Evolutionary conservation across 1,284 basidiomycete species (phyloP), one percentile per base, ranked within the genome.

Genomic region (Schizopora paradoxa): DNA sequence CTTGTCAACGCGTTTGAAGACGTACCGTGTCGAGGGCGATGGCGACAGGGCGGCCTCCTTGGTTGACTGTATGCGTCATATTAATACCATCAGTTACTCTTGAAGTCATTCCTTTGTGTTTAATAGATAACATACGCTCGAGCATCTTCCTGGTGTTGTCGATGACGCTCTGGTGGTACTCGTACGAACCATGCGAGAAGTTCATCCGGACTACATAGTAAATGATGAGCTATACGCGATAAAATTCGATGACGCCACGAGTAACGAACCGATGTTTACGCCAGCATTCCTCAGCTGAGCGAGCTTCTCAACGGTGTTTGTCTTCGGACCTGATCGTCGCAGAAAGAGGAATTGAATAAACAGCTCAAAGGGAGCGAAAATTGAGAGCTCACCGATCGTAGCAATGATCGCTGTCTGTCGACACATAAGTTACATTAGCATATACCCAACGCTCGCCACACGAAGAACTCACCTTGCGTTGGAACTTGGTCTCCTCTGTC

Each of bases 101-200:
- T n/a, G n/a, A n/a, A n/a, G n/a, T n/a, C n/a, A n/a, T n/a, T n/a
- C n/a, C n/a, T n/a, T n/a, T n/a, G n/a, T n/a, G n/a, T n/a, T n/a
- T n/a, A n/a, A n/a, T n/a, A 52, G 41, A 19, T 22, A 45, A 37
- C 34, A 41, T 3, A 90, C 88, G 67, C 39, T 78, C 79, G 49
- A 90, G 76, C 71, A 89, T 85, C 61, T 82, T 83, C 58, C 92
- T 80, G 41, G 91, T 88, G 74, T 97, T 96, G 73, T 97, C 91
- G 62, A 98, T 91, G 55, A 97, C 93, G 55, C 88, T 92, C 72
- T 97, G 91, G 70, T 98, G 94, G 67, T 94, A 96, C 60, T 92
- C 91, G 67, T 98, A 94, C 47, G 85, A 86, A 45, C 92, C 92
- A 80, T 96, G 92, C 45, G 92, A 95, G 66, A 95, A 95, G 77